Conservation (phyloP, 768 basidiomycete species). For the Neoboletus brunneissimus region DNA sequence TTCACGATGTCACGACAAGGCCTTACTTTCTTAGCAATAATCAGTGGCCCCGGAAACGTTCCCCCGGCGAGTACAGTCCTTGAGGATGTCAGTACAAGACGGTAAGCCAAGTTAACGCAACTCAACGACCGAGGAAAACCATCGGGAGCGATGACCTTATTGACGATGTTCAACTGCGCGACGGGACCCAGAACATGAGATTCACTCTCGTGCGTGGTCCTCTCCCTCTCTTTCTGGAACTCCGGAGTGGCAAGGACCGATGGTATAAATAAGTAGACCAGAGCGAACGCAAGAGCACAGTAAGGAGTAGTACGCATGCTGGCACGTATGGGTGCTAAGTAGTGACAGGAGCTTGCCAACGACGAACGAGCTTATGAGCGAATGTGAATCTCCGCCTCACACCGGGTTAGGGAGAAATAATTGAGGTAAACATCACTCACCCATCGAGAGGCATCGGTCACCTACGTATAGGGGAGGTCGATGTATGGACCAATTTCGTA, state of each 20-base stretch:
- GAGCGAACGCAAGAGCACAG: not conserved
- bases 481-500: not conserved
- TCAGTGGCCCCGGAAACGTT: constrained; percentile 43
- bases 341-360: not conserved
- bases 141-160: constrained; percentile 45
- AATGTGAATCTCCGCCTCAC: not conserved
- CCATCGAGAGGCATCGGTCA: not conserved
- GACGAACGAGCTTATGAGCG: not conserved
- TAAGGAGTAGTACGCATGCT: constrained; percentile 1
- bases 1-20: not conserved
- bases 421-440: not conserved
- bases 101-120: not conserved
- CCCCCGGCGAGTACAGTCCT: constrained; percentile 43
- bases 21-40: constrained; percentile 37
- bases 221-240: not conserved
- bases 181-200: constrained; percentile 18
- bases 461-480: not conserved
- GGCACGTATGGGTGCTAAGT: not conserved
- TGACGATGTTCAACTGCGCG: constrained; percentile 38
- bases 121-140: constrained; percentile 42
- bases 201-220: not conserved
- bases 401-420: not conserved
- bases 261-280: not conserved
- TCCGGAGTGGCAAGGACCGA: not conserved
- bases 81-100: not conserved